phyloP scores from a whole-genome alignment of 2,329 filamentous ascomycete genomes.

The Nigrospora osmanthi region DNA sequence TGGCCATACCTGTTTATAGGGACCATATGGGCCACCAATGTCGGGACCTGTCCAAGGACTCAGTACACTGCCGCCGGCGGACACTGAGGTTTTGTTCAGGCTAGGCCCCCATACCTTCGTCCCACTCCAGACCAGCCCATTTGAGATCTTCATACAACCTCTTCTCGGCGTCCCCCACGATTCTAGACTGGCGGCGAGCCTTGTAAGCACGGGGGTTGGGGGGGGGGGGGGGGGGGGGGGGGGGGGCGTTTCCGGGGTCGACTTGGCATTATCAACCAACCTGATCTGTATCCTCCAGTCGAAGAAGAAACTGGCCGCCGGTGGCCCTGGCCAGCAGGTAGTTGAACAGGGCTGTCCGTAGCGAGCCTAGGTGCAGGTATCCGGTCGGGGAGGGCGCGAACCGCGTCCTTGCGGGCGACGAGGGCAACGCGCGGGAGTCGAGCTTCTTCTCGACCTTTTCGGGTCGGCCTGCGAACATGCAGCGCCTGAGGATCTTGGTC shows the following conservation, averaged over 20 bases:
- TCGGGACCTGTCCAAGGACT: constrained; percentile 54
- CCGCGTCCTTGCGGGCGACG: constrained; percentile 60
- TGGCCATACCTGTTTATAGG: constrained; percentile 67
- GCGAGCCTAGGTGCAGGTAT: constrained; percentile 82
- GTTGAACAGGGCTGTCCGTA: constrained; percentile 92
- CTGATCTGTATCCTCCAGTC: constrained; percentile 94
- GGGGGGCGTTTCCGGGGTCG: too few relatives aligned
- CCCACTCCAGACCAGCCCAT: constrained; percentile 89
- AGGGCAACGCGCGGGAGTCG: neutral
- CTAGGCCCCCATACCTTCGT: constrained; percentile 58
- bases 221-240: too few relatives aligned
- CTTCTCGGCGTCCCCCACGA: constrained; percentile 71
- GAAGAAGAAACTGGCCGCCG: constrained; percentile 80
- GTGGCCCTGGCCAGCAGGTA: constrained; percentile 85
- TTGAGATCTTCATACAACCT: constrained; percentile 70
- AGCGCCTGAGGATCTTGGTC: constrained; percentile 12
- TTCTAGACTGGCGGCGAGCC: constrained; percentile 54
- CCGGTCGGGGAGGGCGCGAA: constrained; percentile 96
- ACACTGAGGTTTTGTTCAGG: neutral
- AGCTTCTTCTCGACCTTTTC: neutral
- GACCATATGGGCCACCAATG: constrained; percentile 71
- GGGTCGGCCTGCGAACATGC: constrained; percentile 17
- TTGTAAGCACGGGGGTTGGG: neutral
- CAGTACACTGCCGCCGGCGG: constrained; percentile 6
- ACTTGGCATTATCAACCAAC: constrained; percentile 32